Conservation (phyloP, 768 basidiomycete genomes). For the Boletus huronensis region DNA sequence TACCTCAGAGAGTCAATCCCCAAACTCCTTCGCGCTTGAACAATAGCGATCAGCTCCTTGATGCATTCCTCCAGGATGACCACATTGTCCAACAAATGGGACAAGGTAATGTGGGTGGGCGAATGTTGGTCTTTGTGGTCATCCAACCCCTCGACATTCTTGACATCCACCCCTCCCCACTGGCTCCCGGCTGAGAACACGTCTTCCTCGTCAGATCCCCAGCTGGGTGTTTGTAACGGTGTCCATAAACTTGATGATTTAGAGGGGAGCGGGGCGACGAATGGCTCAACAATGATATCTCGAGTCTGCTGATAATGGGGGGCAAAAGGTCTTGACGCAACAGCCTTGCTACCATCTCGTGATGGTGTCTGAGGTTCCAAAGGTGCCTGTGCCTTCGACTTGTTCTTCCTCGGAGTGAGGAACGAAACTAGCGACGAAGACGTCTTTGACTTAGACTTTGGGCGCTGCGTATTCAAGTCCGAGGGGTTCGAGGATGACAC, state of each 20-base stretch:
- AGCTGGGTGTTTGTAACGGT: constrained; percentile 46
- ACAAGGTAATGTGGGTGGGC: constrained; percentile 60
- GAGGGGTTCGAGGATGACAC: constrained; percentile 27
- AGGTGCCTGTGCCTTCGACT: constrained; percentile 32
- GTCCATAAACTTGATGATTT: constrained; percentile 59
- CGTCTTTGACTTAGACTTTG: constrained; percentile 52
- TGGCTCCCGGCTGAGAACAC: constrained; percentile 52
- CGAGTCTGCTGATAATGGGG: constrained; percentile 80
- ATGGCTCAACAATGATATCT: constrained; percentile 67
- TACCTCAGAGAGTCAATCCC: constrained; percentile 83
- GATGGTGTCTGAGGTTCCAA: constrained; percentile 48
- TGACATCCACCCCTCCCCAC: constrained; percentile 38
- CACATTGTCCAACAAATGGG: constrained; percentile 86
- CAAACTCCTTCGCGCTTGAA: constrained; percentile 77
- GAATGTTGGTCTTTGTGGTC: constrained; percentile 30
- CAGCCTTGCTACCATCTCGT: constrained; percentile 37
- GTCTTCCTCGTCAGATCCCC: constrained; percentile 65
- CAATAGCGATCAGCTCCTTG: constrained; percentile 85
- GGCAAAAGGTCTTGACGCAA: constrained; percentile 75
- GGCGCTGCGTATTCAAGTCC: constrained; percentile 33
- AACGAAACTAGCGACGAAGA: constrained; percentile 72
- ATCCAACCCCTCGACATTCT: constrained; percentile 16
- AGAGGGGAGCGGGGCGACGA: constrained; percentile 53
- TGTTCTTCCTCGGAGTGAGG: constrained; percentile 72
- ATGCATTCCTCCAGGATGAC: constrained; percentile 93